Conservation (phyloP, 2,329 filamentous ascomycete genomes). For the Ilyonectria robusta region DNA sequence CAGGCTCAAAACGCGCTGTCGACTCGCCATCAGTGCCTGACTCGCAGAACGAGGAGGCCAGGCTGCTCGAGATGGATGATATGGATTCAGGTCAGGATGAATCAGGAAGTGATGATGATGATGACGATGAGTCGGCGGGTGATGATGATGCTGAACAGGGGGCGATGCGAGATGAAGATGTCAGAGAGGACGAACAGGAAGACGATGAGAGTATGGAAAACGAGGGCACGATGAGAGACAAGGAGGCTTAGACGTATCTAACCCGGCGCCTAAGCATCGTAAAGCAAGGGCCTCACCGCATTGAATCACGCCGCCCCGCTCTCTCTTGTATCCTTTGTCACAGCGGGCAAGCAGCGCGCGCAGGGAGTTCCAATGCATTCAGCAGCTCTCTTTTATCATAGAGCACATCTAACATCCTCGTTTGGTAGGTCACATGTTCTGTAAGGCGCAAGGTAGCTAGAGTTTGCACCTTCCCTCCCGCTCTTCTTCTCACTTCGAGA, state of each 20-base stretch:
- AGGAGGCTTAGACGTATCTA: background rate
- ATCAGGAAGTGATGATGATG: slow-evolving; percentile 44
- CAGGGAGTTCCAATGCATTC: too few relatives aligned
- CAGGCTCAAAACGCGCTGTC: slow-evolving; percentile 33
- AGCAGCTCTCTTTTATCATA: too few relatives aligned
- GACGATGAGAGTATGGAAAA: background rate
- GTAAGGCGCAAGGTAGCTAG: background rate
- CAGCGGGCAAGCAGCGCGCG: too few relatives aligned
- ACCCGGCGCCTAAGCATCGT: background rate
- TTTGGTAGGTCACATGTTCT: background rate
- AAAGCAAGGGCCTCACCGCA: too few relatives aligned
- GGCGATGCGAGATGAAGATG: slow-evolving; percentile 3
- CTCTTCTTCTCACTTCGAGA: background rate
- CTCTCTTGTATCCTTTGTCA: too few relatives aligned
- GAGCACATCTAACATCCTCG: background rate
- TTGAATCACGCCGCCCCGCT: too few relatives aligned
- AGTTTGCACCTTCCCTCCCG: background rate
- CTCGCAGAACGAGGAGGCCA: slow-evolving; percentile 44
- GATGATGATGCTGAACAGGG: slow-evolving; percentile 31
- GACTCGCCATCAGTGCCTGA: slow-evolving; percentile 36
- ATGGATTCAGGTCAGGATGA: slow-evolving; percentile 46
- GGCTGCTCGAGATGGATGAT: slow-evolving; percentile 40
- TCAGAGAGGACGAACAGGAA: background rate
- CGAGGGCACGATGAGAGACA: background rate
- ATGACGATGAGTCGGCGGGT: slow-evolving; percentile 48